phyloP scores from a whole-genome alignment of 2,329 filamentous ascomycete species.

The Ophiostoma quercus region DNA sequence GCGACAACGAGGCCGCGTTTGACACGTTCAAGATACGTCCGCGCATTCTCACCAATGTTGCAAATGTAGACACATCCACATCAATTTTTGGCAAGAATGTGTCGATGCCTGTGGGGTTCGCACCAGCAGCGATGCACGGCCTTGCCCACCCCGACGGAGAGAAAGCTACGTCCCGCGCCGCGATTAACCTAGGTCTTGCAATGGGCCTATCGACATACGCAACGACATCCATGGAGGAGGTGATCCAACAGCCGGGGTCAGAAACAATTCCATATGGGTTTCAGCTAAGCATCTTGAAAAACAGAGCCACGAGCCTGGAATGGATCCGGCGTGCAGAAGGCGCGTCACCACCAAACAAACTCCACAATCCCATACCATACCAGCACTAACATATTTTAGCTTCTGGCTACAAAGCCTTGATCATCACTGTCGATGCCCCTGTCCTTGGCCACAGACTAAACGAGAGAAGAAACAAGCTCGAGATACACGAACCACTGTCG shows the following conservation, averaged over 20 bases:
- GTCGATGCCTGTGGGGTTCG: not conserved
- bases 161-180: not conserved
- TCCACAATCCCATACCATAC: too few species aligned
- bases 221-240: not conserved
- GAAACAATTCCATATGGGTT: not conserved
- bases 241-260: not conserved
- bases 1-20: too few species aligned
- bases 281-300: not conserved
- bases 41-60: too few species aligned
- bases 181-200: not conserved
- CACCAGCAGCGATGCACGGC: not conserved
- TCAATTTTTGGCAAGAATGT: not conserved
- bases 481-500: not conserved
- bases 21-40: too few species aligned
- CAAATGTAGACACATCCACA: too few species aligned
- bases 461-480: not conserved
- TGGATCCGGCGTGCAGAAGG: not conserved
- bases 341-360: not conserved
- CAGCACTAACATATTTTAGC: not conserved
- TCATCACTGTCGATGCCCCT: not conserved
- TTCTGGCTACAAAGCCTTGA: not conserved
- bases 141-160: not conserved
- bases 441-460: not conserved
- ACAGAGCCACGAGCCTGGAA: not conserved
- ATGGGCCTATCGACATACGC: not conserved